Evolutionary conservation across 805 yeast genomes (phyloP).

Genomic region (Candida piceae): DNA sequence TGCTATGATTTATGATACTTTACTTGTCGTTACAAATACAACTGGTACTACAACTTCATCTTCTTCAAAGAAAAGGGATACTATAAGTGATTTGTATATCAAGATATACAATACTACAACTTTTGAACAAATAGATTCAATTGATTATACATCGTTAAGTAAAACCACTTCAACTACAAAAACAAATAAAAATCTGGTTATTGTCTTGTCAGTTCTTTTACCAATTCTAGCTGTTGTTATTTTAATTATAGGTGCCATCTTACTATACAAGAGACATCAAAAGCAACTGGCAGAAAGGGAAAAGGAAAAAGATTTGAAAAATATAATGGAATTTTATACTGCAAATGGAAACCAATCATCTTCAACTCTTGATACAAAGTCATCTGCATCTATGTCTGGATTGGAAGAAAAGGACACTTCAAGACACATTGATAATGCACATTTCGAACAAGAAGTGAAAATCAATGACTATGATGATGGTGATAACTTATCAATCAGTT

Average conservation of each 20-base stretch:
- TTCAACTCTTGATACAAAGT: constrained; percentile 16
- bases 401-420: neutral
- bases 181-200: constrained; percentile 29
- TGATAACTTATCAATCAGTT: constrained; percentile 45
- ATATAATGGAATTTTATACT: constrained; percentile 30
- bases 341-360: constrained; percentile 20
- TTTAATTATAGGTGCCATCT: constrained; percentile 25
- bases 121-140: constrained; percentile 29
- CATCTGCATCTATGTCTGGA: constrained; percentile 4
- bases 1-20: constrained; percentile 45
- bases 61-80: constrained; percentile 16
- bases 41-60: constrained; percentile 2
- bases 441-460: constrained; percentile 21
- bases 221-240: constrained; percentile 37
- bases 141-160: constrained; percentile 27
- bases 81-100: constrained; percentile 27
- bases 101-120: constrained; percentile 38
- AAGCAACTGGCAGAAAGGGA: constrained; percentile 23
- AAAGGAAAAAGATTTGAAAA: constrained; percentile 26
- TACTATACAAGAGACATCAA: constrained; percentile 26
- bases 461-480: constrained; percentile 30
- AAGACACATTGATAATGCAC: constrained; percentile 4
- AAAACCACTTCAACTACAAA: constrained; percentile 5
- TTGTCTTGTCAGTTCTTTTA: constrained; percentile 42
- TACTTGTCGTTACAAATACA: constrained; percentile 36